phyloP scores from a whole-genome alignment of 495 filamentous ascomycete genomes.

The Aspergillus taichungensis region DNA sequence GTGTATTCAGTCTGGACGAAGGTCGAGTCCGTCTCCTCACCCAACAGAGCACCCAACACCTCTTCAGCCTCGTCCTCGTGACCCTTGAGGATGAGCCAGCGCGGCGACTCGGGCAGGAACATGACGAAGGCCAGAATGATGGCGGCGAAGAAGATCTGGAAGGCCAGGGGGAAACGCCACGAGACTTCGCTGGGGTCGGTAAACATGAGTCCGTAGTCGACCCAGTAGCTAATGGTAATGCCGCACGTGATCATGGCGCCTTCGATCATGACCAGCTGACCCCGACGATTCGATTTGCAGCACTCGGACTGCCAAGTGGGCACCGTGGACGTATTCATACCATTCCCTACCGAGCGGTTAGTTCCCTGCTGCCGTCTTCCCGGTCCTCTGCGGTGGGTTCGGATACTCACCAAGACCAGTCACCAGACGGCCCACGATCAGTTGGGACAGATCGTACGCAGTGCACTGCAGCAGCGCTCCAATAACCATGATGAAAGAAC shows the following conservation, averaged over 20 bases:
- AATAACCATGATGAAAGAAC: slow-evolving; percentile 61
- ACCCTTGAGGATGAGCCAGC: slow-evolving; percentile 66
- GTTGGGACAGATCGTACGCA: slow-evolving; percentile 52
- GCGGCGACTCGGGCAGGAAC: slow-evolving; percentile 61
- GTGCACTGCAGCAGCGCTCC: slow-evolving; percentile 55
- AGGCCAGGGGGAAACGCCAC: slow-evolving; percentile 69
- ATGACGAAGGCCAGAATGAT: slow-evolving; percentile 53
- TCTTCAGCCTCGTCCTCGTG: slow-evolving; percentile 55
- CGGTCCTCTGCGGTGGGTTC: background rate
- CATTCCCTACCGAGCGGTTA: slow-evolving; percentile 29
- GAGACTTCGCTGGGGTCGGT: slow-evolving; percentile 52
- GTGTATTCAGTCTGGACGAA: slow-evolving; percentile 55
- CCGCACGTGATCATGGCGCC: slow-evolving; percentile 63
- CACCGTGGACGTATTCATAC: slow-evolving; percentile 58
- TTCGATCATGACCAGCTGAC: slow-evolving; percentile 74
- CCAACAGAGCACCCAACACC: slow-evolving; percentile 53
- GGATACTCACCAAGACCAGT: slow-evolving; percentile 43
- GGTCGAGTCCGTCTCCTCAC: slow-evolving; percentile 41
- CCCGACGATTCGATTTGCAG: slow-evolving; percentile 62
- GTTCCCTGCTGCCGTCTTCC: background rate
- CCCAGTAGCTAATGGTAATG: slow-evolving; percentile 68
- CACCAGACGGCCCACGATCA: slow-evolving; percentile 56
- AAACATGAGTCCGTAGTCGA: slow-evolving; percentile 63
- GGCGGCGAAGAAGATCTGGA: slow-evolving; percentile 60
- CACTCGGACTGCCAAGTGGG: slow-evolving; percentile 77